Percentiles rank a stretch among this genome's conserved stretches.
These are phyloP conservation scores for Melampsora medusae DNA, from an alignment of 1,284 basidiomycete species.

Conservation along the genomic window DNA sequence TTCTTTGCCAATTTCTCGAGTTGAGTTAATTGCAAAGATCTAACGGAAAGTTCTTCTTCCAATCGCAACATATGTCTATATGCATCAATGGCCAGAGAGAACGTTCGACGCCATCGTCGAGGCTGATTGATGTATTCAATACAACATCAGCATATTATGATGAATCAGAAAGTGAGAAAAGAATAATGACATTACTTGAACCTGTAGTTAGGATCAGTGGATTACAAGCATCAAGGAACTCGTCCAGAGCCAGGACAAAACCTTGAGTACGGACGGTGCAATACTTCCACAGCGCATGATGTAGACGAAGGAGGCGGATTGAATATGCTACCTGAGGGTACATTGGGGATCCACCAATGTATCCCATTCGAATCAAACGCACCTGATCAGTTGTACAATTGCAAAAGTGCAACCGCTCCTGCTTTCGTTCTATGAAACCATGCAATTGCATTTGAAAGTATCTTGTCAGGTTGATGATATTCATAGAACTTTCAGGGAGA, in stretches of 20 bases:
- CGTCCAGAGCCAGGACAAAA: background rate
- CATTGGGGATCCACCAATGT: conserved; percentile 6
- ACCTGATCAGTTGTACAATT: conserved; percentile 10
- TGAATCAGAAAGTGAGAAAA: too few relatives aligned
- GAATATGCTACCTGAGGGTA: conserved; percentile 9
- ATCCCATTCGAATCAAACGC: background rate
- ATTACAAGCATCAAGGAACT: background rate
- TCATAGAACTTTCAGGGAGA: too few relatives aligned
- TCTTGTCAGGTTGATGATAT: too few relatives aligned
- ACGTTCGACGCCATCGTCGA: too few relatives aligned
- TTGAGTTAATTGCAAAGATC: background rate
- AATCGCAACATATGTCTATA: too few relatives aligned
- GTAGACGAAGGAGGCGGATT: background rate
- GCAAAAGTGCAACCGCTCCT: background rate
- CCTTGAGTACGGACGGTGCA: background rate
- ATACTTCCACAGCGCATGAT: conserved; percentile 12
- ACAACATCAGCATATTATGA: too few relatives aligned
- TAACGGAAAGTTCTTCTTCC: too few relatives aligned
- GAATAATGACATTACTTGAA: too few relatives aligned
- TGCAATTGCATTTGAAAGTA: background rate
- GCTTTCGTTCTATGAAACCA: background rate
- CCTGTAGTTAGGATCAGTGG: too few relatives aligned
- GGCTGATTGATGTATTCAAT: too few relatives aligned
- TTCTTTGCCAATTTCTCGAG: conserved; percentile 13
- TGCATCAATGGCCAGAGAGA: too few relatives aligned